Evolutionary conservation across 257 asterid species (phyloP), one percentile per base, ranked within the genome.

Genomic region (Fraxinus americana): DNA sequence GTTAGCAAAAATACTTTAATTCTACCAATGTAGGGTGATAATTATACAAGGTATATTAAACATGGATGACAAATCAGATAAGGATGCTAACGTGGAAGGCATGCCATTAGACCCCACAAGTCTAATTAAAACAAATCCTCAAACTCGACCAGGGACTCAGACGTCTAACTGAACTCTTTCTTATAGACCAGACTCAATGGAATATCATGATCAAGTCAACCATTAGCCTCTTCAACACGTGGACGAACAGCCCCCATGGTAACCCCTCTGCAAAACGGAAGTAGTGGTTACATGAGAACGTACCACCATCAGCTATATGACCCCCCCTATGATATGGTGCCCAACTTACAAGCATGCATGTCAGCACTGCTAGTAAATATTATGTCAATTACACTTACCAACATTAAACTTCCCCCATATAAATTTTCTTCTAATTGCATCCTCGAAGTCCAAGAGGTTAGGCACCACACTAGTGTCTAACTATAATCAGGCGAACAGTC

Each of bases 181-280:
- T 19, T 17, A 4, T 54, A 5, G 21, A 54, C 61, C 61, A 52
- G 27, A 54, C 66, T 57, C 66, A n/a, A 57, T n/a, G 21, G 29
- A 57, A 19, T n/a, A 5, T 57, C 1, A 11, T 7, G 25, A 21
- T 57, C 11, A 1, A 57, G 23, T 5, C 25, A 17, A n/a, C 11
- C 66, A 57, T 19, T 4, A n/a, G 13, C 29, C 29, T 19, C 25
- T 54, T 54, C 21, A 54, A 19, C 8, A 54, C 63, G 1, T 6
- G 63, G 25, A 14, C 9, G 21, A 52, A 52, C 50, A 11, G 16
- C 16, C 50, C 9, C 2, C 8, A 12, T 52, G 61, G 61, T 52
- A 52, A n/a, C 63, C 63, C 63, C 63, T 57, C 66, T n/a, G n/a
- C 66, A n/a, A 19, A 57, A 19, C n/a, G 66, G 66, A 54, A 43